Evolutionary conservation across 768 basidiomycete genomes (phyloP), one percentile per base, ranked within the genome.

Genomic region (Tricholoma flavovirens): DNA sequence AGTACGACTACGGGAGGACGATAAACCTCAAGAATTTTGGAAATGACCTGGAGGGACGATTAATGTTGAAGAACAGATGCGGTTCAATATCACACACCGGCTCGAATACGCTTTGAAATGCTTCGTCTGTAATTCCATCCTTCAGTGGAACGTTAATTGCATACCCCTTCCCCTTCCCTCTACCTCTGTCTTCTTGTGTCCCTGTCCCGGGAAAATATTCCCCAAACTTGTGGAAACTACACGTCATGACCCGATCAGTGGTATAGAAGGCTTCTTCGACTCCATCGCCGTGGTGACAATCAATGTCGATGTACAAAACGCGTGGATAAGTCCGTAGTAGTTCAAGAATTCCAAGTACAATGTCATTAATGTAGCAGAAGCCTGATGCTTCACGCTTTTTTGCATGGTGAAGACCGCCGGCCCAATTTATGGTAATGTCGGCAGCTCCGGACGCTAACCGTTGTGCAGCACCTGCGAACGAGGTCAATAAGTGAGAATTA

Each of bases 261-360:
- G 91, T 95, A 69, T 97, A 98, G 75, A 98, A 98, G 2, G 96
- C 97, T 67, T 98, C 97, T 64, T 99, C 97, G 32, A 98, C 97
- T 12, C 96, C 96, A 67, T 98, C 97, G 15, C 97, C 96, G 69
- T 99, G 97, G 68, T 98, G 97, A 51, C 93, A 93, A 71, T 98
- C 97, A 57, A 98, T 94, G 72, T 99, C 96, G 70, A 99, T 88
- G 68, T 99, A 98, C 29, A 99, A 75, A 14, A 99, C 96, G 53
- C 97, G 86, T 2, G 90, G 79, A 65, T 84, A 84, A 54, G 77
- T 83, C 61, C 94, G 83, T n/a, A 96, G 75, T 7, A 99, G 84
- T 69, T 97, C 96, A 49, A 99, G 80, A 36, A 97, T 96, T 43
- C 86, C 88, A 22, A 98, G 85, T 0, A 97, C 94, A 67, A 98